A percentile compares a stretch with the other conserved stretches of the same genome.
These are phyloP conservation scores for Xylaria sp. DNA, from an alignment of 495 filamentous ascomycete genomes.

Conservation along the genomic window DNA sequence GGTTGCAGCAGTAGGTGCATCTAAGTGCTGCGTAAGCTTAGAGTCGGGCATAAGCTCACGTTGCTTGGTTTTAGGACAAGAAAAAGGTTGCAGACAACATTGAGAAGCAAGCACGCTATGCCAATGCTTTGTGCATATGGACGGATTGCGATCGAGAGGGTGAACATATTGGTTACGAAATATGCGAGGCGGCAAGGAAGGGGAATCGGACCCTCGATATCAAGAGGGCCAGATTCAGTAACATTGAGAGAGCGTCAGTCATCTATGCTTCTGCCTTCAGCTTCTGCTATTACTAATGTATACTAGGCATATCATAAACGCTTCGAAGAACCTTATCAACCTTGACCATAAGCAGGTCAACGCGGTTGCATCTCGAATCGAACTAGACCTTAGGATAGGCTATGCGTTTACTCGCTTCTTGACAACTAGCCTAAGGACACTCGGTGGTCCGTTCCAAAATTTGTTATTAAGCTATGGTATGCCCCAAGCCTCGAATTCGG, in stretches of 20 bases:
- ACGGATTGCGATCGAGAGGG: conserved; percentile 99
- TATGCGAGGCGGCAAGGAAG: conserved; percentile 77
- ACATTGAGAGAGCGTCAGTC: conserved; percentile 88
- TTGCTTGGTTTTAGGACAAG: conserved; percentile 66
- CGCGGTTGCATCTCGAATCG: conserved; percentile 88
- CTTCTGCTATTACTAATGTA: conserved; percentile 29
- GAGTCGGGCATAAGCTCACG: neutral
- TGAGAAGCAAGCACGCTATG: conserved; percentile 70
- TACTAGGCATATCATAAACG: conserved; percentile 77
- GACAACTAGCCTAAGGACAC: conserved; percentile 71
- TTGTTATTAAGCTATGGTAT: conserved; percentile 87
- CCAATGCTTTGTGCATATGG: conserved; percentile 87
- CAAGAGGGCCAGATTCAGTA: conserved; percentile 90
- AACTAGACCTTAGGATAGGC: conserved; percentile 90
- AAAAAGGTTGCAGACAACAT: conserved; percentile 86
- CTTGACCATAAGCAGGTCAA: conserved; percentile 87
- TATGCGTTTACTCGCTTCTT: conserved; percentile 91
- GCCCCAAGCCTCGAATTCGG: conserved; percentile 24
- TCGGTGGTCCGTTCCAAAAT: conserved; percentile 67
- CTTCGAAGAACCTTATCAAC: conserved; percentile 75
- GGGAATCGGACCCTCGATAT: conserved; percentile 78
- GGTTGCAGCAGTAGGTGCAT: conserved; percentile 64
- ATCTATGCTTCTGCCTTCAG: neutral
- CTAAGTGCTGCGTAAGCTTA: neutral
- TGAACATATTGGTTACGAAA: conserved; percentile 94